These are phyloP conservation scores for Cladobotryum protrusum DNA, from an alignment of 2,329 filamentous ascomycete genomes.

Conservation along the genomic window DNA sequence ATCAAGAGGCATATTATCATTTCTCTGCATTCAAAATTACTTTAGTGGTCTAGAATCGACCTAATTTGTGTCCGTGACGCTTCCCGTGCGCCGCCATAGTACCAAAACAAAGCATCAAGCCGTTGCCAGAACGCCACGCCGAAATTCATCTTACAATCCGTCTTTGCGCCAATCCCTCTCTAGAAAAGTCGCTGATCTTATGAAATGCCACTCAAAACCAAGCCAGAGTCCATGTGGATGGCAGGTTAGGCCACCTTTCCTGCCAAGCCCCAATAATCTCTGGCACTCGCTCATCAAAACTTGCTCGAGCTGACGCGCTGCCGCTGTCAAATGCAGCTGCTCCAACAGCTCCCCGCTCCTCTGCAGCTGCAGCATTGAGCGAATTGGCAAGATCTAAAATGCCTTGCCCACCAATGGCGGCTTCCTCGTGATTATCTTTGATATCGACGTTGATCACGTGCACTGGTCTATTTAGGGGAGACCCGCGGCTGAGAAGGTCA, in stretches of 20 bases:
- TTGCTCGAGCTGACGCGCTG: conserved; percentile 57
- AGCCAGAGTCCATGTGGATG: conserved; percentile 87
- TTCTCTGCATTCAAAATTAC: too few relatives aligned
- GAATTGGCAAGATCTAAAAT: conserved; percentile 87
- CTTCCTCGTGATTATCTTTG: conserved; percentile 96
- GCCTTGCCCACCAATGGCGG: conserved; percentile 78
- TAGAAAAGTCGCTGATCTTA: background rate
- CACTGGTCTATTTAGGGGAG: conserved; percentile 82
- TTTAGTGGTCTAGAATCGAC: too few relatives aligned
- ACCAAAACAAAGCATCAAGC: background rate
- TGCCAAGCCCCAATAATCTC: conserved; percentile 92
- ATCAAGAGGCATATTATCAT: too few relatives aligned
- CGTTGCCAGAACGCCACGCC: conserved; percentile 10
- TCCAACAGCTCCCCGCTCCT: conserved; percentile 66
- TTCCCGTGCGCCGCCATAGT: background rate
- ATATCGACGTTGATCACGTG: conserved; percentile 99
- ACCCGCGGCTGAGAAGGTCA: conserved; percentile 79
- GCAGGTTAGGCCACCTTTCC: conserved; percentile 85
- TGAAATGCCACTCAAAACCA: conserved; percentile 62
- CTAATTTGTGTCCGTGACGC: too few relatives aligned
- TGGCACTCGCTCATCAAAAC: conserved; percentile 89
- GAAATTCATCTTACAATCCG: background rate
- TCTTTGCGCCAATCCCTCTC: too few relatives aligned
- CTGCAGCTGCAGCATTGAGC: conserved; percentile 71
- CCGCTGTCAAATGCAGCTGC: conserved; percentile 63